Base-by-base conservation (phyloP, 208 protist genomes). In the Polymyxa betae region DNA sequence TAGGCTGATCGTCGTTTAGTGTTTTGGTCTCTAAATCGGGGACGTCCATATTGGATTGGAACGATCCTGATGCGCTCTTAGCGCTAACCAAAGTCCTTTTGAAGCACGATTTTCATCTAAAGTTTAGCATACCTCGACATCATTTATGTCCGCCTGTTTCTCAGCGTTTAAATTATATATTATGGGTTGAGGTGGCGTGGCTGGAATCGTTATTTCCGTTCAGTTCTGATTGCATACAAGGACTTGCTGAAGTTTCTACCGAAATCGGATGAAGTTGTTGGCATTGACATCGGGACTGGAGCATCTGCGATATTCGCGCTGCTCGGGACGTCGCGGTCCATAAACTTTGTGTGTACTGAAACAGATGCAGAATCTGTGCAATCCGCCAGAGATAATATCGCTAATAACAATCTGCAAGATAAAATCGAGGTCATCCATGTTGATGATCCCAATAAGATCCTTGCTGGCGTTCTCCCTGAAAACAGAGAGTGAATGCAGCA, bases 101-200 rank as follows among this genome's bases (percentile, higher is more conserved):
- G 5, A 5, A n/a, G 16, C 72, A 82, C n/a, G 72, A 82, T 43
- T 82, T 82, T 82, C 16, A n/a, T 40, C n/a, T 82, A n/a, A 35
- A 89, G 38, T 89, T 89, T 44, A 72, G 16, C 10, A 32, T 89
- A 5, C 88, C 88, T 5, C 1, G n/a, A 45, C 16, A 66, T 44
- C 46, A 89, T 89, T 66, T 89, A 66, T 77, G 46, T 29, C 88
- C 88, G 5, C 88, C 88, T 77, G 88, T 89, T 45, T 32, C 88
- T 38, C 88, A 89, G n/a, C 88, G 88, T 66, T 44, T 89, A 32
- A 89, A 89, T 44, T 89, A 89, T 32, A 72, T 89, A 35, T 89
- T 5, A 5, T 89, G 46, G 46, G 38, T 89, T 1, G 49, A 89
- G n/a, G 88, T 82, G n/a, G 12, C 10, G 5, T 35, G n/a, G 12